Percentiles rank a stretch among this genome's conserved stretches.
Evolutionary conservation across 495 filamentous ascomycete genomes (phyloP).

Genomic region (Bathelium albidoporum): DNA sequence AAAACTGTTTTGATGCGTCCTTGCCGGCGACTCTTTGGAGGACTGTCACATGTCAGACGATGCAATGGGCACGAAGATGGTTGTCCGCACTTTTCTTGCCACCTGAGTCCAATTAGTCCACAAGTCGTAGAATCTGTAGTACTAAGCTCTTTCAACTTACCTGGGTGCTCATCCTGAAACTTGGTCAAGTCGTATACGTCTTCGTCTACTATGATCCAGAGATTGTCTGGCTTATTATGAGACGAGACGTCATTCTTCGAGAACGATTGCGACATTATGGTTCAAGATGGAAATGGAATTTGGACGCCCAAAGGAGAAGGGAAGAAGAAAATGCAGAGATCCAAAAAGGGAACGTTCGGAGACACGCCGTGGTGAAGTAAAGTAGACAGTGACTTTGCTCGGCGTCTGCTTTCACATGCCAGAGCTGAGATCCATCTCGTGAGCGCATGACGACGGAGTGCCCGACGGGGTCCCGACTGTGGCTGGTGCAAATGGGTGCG

Average conservation of each 20-base stretch:
- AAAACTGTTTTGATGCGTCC: slow-evolving; percentile 96
- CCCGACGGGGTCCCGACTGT: not conserved
- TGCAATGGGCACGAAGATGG: not conserved
- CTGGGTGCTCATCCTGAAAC: slow-evolving; percentile 89
- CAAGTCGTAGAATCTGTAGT: slow-evolving; percentile 7
- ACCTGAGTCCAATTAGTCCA: slow-evolving; percentile 51
- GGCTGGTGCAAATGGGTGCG: not conserved
- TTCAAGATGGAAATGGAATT: slow-evolving; percentile 4
- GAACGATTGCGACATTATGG: slow-evolving; percentile 79
- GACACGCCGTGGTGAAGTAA: not conserved
- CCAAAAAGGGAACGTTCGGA: not conserved
- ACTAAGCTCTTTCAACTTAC: slow-evolving; percentile 36
- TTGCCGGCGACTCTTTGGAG: slow-evolving; percentile 88
- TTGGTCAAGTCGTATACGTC: slow-evolving; percentile 95
- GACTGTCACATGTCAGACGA: slow-evolving; percentile 40
- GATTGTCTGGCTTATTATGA: slow-evolving; percentile 74
- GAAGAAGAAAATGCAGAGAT: not conserved
- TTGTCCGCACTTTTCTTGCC: slow-evolving; percentile 78
- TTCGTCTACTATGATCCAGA: slow-evolving; percentile 88
- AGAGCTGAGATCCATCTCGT: not conserved
- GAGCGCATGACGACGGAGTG: not conserved
- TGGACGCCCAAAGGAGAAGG: not conserved
- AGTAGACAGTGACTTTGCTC: not conserved
- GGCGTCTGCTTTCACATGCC: slow-evolving; percentile 2
- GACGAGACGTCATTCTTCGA: slow-evolving; percentile 73